Evolutionary conservation across 1,139 yeast genomes (phyloP).

Genomic region (Ashbya aceris): DNA sequence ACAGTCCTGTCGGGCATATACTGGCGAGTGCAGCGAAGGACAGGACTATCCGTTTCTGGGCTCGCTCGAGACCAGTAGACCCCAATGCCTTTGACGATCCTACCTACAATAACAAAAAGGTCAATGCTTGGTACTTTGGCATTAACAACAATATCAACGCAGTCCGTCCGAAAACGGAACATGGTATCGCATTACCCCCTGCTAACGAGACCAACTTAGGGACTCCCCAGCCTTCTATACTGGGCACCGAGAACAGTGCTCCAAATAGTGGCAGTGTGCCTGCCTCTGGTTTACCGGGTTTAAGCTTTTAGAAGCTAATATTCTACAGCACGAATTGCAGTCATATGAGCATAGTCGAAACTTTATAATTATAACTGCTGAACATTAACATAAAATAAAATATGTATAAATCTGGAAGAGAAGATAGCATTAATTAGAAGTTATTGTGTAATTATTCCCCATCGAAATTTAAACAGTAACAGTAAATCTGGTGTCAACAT

Average conservation of each 20-base stretch:
- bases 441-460: too few relatives aligned
- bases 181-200: constrained; percentile 29
- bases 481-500: too few relatives aligned
- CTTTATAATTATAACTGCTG: too few relatives aligned
- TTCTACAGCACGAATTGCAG: too few relatives aligned
- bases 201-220: constrained; percentile 7
- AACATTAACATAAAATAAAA: too few relatives aligned
- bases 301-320: constrained; percentile 7
- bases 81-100: constrained; percentile 76
- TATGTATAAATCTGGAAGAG: too few relatives aligned
- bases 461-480: too few relatives aligned
- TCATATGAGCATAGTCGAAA: too few relatives aligned
- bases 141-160: constrained; percentile 61
- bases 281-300: constrained; percentile 11
- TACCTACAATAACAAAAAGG: constrained; percentile 62
- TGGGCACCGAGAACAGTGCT: not conserved
- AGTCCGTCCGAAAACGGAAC: constrained; percentile 29
- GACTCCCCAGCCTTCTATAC: not conserved
- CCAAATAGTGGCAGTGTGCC: constrained; percentile 2
- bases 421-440: too few relatives aligned
- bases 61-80: constrained; percentile 85
- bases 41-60: constrained; percentile 91
- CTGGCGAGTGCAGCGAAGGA: constrained; percentile 91
- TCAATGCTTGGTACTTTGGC: constrained; percentile 65
- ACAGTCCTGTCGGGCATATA: constrained; percentile 90